Conservation (phyloP, 768 basidiomycete species). For the Atractiella rhizophila region DNA sequence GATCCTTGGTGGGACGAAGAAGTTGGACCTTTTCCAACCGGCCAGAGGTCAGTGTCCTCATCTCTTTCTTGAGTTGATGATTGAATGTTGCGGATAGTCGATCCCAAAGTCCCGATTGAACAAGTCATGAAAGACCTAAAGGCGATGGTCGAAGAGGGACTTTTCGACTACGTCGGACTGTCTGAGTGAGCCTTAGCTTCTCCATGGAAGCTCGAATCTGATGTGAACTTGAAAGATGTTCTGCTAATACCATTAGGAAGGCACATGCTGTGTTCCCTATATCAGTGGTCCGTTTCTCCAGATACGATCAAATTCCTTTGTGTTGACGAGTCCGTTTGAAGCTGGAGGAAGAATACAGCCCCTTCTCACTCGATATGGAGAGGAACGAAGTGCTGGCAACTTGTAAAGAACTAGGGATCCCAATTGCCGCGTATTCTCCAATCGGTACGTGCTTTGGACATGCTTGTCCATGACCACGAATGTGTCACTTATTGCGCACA, state of each 20-base stretch:
- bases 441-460: no score
- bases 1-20: no score
- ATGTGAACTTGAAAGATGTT: conserved; percentile 1
- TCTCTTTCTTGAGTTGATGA: no score
- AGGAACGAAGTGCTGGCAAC: conserved; percentile 20
- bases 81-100: no score
- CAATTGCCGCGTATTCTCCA: conserved; percentile 8
- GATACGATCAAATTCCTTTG: no score
- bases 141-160: conserved; percentile 30
- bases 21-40: no score
- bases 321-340: conserved; percentile 25
- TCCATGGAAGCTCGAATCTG: neutral
- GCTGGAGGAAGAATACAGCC: conserved; percentile 18
- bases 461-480: no score
- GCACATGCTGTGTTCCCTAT: conserved; percentile 29
- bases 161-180: conserved; percentile 36
- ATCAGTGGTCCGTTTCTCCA: no score
- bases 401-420: conserved; percentile 21
- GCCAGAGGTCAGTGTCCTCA: no score
- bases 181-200: conserved; percentile 22
- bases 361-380: conserved; percentile 9
- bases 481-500: neutral
- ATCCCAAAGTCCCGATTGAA: conserved; percentile 27
- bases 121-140: conserved; percentile 26
- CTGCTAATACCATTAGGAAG: conserved; percentile 25